These are phyloP conservation scores for Lanmaoa rubissima DNA, from an alignment of 768 basidiomycete genomes.

Conservation along the genomic window DNA sequence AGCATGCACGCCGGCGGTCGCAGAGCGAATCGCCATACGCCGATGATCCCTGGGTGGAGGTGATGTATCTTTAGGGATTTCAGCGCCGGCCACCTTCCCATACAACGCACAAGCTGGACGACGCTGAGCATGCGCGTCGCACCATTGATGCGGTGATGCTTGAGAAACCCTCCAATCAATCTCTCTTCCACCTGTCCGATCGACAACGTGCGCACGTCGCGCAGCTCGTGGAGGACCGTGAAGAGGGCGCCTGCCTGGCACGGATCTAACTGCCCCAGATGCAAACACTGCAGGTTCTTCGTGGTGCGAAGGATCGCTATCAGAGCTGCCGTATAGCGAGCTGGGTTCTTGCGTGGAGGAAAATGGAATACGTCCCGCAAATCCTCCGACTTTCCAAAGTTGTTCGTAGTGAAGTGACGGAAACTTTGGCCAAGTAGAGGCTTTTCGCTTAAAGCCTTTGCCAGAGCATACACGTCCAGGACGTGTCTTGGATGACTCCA, in stretches of 20 bases:
- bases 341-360: background rate
- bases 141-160: background rate
- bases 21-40: constrained; percentile 14
- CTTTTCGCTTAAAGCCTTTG: constrained; percentile 15
- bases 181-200: constrained; percentile 6
- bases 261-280: constrained; percentile 13
- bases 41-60: constrained; percentile 11
- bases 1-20: constrained; percentile 16
- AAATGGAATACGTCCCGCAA: background rate
- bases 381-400: constrained; percentile 5
- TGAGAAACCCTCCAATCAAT: background rate
- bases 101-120: constrained; percentile 19
- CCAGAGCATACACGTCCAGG: constrained; percentile 17
- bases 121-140: constrained; percentile 8
- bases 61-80: constrained; percentile 13
- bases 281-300: constrained; percentile 16
- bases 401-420: constrained; percentile 19
- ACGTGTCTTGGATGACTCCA: background rate
- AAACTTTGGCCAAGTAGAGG: constrained; percentile 13
- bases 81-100: constrained; percentile 17
- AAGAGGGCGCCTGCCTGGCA: constrained; percentile 13
- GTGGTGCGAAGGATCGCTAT: constrained; percentile 18
- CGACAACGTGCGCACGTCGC: constrained; percentile 11
- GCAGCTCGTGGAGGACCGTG: constrained; percentile 6
- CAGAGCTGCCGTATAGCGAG: constrained; percentile 17